Percentiles rank a stretch among this genome's conserved stretches.
Conservation (phyloP, 1,139 yeast genomes). For the Yamadazyma sp. region DNA sequence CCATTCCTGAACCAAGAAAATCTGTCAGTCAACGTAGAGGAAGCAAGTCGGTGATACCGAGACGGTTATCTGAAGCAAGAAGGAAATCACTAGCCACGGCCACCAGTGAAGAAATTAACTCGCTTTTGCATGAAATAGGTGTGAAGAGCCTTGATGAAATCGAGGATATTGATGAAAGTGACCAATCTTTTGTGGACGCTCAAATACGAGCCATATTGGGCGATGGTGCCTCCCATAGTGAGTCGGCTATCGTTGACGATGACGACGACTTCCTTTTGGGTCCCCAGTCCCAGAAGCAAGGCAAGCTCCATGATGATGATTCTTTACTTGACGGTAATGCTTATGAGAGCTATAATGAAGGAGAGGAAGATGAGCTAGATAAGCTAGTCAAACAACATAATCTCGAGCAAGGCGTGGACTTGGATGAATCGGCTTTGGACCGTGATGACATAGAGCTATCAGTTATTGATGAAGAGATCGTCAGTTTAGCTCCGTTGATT, state of each 20-base stretch:
- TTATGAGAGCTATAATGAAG: slow-evolving; percentile 28
- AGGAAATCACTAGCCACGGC: slow-evolving; percentile 42
- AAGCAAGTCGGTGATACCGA: slow-evolving; percentile 14
- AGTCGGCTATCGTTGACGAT: slow-evolving; percentile 20
- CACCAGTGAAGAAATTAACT: slow-evolving; percentile 41
- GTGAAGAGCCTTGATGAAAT: slow-evolving; percentile 37
- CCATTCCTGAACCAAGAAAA: slow-evolving; percentile 9
- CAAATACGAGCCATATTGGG: slow-evolving; percentile 36
- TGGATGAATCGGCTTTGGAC: slow-evolving; percentile 24
- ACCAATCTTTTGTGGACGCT: slow-evolving; percentile 33
- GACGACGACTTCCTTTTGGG: slow-evolving; percentile 15
- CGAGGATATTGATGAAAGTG: slow-evolving; percentile 36
- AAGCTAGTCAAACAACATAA: slow-evolving; percentile 37
- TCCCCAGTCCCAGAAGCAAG: not conserved
- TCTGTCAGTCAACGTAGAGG: slow-evolving; percentile 10
- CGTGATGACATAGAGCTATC: slow-evolving; percentile 26
- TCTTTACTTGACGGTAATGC: slow-evolving; percentile 14
- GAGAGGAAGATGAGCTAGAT: slow-evolving; percentile 42
- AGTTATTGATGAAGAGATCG: slow-evolving; percentile 42
- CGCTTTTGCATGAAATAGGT: slow-evolving; percentile 39
- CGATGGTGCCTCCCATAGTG: slow-evolving; percentile 20
- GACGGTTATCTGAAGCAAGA: slow-evolving; percentile 39
- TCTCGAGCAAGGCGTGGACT: slow-evolving; percentile 30
- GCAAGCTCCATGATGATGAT: slow-evolving; percentile 19
- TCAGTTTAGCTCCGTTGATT: slow-evolving; percentile 39